A percentile compares a stretch with the other conserved stretches of the same genome.
These are phyloP conservation scores for Leavenworthia alabamica DNA, from an alignment of 345 rosid species.

Conservation along the genomic window DNA sequence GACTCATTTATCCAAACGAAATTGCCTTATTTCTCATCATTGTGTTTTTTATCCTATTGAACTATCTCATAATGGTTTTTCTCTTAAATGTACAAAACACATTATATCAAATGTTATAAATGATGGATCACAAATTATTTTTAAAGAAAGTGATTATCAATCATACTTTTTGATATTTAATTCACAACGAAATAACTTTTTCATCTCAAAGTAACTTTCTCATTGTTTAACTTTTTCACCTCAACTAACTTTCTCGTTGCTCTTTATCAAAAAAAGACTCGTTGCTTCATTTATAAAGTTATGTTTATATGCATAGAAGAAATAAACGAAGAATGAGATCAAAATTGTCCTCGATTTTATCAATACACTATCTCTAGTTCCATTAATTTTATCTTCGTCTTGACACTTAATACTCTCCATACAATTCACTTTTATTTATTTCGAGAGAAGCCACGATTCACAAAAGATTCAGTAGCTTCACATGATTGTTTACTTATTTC, in stretches of 20 bases:
- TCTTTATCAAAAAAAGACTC: neutral
- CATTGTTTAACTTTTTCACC: neutral
- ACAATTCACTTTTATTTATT: neutral
- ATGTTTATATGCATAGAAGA: neutral
- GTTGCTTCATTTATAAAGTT: neutral
- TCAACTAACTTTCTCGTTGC: neutral
- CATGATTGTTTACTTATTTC: conserved; percentile 18
- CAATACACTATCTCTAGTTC: neutral
- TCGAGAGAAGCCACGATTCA: conserved; percentile 10
- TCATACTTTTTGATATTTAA: neutral
- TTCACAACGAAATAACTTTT: neutral
- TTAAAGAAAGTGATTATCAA: neutral
- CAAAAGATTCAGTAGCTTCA: neutral
- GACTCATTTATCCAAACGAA: neutral
- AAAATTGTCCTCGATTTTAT: neutral
- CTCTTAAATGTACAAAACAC: neutral
- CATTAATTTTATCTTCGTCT: too few relatives aligned
- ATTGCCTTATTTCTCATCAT: neutral
- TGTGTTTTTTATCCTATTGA: neutral
- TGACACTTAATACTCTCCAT: neutral
- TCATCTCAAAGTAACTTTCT: neutral
- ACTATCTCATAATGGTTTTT: neutral
- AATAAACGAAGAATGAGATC: neutral
- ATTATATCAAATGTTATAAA: neutral
- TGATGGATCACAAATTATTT: neutral